Conservation (phyloP, 768 basidiomycete species). For the Phaeolepiota aurea region DNA sequence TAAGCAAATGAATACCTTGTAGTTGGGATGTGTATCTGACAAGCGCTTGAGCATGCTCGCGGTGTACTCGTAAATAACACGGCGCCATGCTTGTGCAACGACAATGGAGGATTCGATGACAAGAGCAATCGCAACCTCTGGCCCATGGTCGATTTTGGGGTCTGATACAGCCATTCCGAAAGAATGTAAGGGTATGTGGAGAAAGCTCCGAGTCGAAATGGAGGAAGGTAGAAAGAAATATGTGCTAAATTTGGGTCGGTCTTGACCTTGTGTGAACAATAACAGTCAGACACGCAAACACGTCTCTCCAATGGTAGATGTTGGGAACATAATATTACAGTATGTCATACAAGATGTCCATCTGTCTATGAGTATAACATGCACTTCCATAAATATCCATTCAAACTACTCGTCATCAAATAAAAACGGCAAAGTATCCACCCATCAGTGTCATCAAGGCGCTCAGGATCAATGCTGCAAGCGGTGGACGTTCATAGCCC, state of each 20-base stretch:
- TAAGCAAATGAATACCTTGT: constrained; percentile 20
- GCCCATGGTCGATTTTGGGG: constrained; percentile 9
- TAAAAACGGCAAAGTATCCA: too few relatives aligned
- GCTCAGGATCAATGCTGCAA: neutral
- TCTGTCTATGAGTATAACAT: too few relatives aligned
- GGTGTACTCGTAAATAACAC: constrained; percentile 38
- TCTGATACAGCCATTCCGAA: too few relatives aligned
- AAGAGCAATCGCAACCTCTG: constrained; percentile 40
- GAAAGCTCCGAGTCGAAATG: constrained; percentile 1
- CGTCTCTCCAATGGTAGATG: too few relatives aligned
- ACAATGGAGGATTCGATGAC: constrained; percentile 55
- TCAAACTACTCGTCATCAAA: too few relatives aligned
- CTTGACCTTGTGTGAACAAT: neutral
- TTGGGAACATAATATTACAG: too few relatives aligned
- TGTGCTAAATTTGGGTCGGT: neutral
- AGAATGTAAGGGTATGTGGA: constrained; percentile 6
- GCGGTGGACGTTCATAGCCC: neutral
- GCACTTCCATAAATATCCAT: too few relatives aligned
- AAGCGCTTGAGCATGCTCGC: constrained; percentile 44
- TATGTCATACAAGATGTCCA: too few relatives aligned
- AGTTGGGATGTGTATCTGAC: constrained; percentile 27
- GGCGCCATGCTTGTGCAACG: constrained; percentile 45
- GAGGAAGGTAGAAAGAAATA: neutral
- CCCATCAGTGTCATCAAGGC: neutral
- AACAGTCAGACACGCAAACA: too few relatives aligned